Percentiles rank a stretch among this genome's conserved stretches.
These are phyloP conservation scores for Candida xyloterini DNA, from an alignment of 805 yeast genomes.

Conservation along the genomic window DNA sequence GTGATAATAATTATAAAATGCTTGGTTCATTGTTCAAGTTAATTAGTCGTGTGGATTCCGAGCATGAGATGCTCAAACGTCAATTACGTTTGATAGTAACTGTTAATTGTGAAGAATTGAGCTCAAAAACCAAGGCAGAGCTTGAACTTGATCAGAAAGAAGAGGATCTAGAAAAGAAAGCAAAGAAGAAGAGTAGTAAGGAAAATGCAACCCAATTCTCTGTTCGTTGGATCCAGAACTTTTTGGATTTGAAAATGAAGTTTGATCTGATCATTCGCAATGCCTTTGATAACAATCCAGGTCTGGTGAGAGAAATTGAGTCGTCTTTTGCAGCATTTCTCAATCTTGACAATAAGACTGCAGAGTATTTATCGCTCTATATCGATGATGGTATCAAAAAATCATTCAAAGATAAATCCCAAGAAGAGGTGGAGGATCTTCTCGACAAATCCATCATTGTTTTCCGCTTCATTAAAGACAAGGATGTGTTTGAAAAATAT, in stretches of 20 bases:
- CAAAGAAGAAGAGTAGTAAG: conserved; percentile 22
- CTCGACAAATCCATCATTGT: conserved; percentile 57
- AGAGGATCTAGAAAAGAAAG: conserved; percentile 16
- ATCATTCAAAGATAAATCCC: conserved; percentile 43
- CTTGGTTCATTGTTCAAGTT: conserved; percentile 48
- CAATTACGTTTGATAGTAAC: conserved; percentile 47
- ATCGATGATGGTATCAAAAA: conserved; percentile 57
- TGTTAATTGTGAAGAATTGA: conserved; percentile 42
- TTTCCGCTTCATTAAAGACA: conserved; percentile 70
- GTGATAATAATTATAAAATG: conserved; percentile 41
- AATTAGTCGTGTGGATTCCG: conserved; percentile 51
- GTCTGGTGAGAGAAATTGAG: conserved; percentile 53
- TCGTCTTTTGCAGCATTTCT: conserved; percentile 61
- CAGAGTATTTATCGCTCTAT: conserved; percentile 56
- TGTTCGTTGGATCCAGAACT: conserved; percentile 61
- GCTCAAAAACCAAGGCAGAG: conserved; percentile 25
- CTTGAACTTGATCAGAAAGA: conserved; percentile 18
- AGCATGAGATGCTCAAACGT: conserved; percentile 45
- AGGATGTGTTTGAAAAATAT: conserved; percentile 80
- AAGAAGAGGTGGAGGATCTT: conserved; percentile 44
- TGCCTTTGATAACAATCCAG: conserved; percentile 48
- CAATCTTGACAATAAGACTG: conserved; percentile 44
- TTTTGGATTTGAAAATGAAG: conserved; percentile 50
- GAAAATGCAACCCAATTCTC: conserved; percentile 52
- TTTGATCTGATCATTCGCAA: conserved; percentile 45